phyloP scores from a whole-genome alignment of 2,329 filamentous ascomycete species.

The Coleophoma crateriformis region DNA sequence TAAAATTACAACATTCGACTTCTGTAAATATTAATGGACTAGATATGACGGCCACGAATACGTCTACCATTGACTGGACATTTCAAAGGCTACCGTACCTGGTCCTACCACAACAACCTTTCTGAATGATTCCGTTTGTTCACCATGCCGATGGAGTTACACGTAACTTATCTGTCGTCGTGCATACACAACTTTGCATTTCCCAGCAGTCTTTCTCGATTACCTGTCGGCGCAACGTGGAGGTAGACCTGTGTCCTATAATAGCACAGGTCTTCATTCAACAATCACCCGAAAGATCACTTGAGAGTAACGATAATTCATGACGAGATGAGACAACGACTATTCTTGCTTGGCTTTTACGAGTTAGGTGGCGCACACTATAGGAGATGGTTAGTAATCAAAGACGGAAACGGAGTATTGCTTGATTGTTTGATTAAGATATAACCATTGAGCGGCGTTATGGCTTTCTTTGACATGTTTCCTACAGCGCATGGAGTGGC shows the following conservation, averaged over 20 bases:
- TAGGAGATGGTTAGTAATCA: too few relatives aligned
- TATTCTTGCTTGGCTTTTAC: constrained; percentile 7
- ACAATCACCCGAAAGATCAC: constrained; percentile 8
- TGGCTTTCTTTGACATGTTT: too few relatives aligned
- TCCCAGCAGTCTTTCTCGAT: constrained; percentile 5
- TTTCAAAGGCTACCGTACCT: constrained; percentile 16
- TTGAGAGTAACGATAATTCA: constrained; percentile 21
- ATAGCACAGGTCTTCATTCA: neutral
- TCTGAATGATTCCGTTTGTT: constrained; percentile 14
- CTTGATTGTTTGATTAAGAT: too few relatives aligned
- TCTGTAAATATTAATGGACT: constrained; percentile 27
- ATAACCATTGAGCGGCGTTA: too few relatives aligned
- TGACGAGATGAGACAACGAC: constrained; percentile 24
- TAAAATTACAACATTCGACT: constrained; percentile 12
- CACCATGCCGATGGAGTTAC: constrained; percentile 9
- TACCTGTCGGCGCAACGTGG: too few relatives aligned
- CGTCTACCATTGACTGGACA: constrained; percentile 16
- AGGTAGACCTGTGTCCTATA: neutral
- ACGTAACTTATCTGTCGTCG: constrained; percentile 1
- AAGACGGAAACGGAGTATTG: too few relatives aligned
- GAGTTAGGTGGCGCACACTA: neutral
- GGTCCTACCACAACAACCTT: constrained; percentile 13
- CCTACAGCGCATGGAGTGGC: too few relatives aligned
- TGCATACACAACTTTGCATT: constrained; percentile 7
- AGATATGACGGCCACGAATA: constrained; percentile 13